Conservation (phyloP, 371 early-diverging fungal genomes). For the Syncephalastrum sp. region DNA sequence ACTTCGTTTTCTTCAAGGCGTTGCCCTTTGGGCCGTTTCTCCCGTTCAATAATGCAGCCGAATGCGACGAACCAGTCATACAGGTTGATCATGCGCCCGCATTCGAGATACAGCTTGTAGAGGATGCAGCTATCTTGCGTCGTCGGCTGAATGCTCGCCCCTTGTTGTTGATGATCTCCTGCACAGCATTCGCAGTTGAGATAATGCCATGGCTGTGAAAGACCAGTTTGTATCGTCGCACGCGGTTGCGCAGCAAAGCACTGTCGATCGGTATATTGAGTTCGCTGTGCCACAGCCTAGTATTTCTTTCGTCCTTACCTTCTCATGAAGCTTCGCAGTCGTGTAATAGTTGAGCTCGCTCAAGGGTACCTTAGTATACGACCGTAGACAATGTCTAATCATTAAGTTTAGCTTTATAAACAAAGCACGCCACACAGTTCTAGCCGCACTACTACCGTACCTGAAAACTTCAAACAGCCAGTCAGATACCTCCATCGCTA, state of each 20-base stretch:
- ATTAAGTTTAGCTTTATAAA: background rate
- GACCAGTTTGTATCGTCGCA: slow-evolving; percentile 79
- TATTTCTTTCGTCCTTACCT: slow-evolving; percentile 37
- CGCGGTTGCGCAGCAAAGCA: slow-evolving; percentile 84
- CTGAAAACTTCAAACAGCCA: slow-evolving; percentile 33
- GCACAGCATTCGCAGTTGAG: slow-evolving; percentile 75
- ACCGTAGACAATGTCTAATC: slow-evolving; percentile 44
- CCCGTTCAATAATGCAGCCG: slow-evolving; percentile 60
- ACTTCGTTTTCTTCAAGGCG: slow-evolving; percentile 43
- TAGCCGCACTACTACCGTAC: slow-evolving; percentile 25
- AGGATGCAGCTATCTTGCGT: slow-evolving; percentile 82
- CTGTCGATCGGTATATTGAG: slow-evolving; percentile 25
- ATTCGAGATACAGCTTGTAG: slow-evolving; percentile 88
- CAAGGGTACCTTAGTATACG: slow-evolving; percentile 59
- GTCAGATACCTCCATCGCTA: slow-evolving; percentile 54
- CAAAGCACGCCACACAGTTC: background rate
- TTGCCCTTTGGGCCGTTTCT: slow-evolving; percentile 26
- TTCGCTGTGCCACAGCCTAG: background rate
- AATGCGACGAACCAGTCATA: slow-evolving; percentile 91
- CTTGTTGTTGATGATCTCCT: slow-evolving; percentile 14
- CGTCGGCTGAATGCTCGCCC: slow-evolving; percentile 52
- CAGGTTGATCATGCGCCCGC: slow-evolving; percentile 90
- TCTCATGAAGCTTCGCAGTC: slow-evolving; percentile 64
- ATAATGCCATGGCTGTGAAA: slow-evolving; percentile 75
- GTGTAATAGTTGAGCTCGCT: slow-evolving; percentile 79